Evolutionary conservation across 345 rosid species (phyloP).

Genomic region (Gossypioides kirkii): DNA sequence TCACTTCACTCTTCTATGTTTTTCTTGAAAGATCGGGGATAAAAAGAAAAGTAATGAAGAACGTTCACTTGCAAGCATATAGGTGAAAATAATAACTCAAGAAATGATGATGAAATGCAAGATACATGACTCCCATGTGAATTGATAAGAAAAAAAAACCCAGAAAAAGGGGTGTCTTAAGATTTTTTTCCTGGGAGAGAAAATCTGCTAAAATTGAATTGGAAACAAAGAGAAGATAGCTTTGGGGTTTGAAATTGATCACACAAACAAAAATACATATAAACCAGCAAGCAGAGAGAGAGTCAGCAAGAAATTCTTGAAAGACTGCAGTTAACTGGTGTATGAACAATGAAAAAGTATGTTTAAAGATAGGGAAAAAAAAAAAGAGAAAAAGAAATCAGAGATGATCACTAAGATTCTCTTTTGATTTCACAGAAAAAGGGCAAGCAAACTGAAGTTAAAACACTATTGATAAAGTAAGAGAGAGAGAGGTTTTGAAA

Average conservation of each 20-base stretch:
- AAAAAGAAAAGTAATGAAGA: neutral
- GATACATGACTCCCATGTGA: slow-evolving; percentile 21
- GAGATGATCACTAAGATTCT: slow-evolving; percentile 34
- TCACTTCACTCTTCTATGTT: neutral
- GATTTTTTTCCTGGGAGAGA: neutral
- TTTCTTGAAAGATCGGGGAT: neutral
- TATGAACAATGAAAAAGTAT: slow-evolving; percentile 2
- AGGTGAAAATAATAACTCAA: neutral
- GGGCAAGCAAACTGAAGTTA: slow-evolving; percentile 46
- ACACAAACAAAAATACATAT: neutral
- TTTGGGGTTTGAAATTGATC: neutral
- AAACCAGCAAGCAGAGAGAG: neutral
- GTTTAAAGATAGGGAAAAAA: neutral
- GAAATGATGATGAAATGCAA: neutral
- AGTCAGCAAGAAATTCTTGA: slow-evolving; percentile 15
- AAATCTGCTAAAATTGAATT: neutral
- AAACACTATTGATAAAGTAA: slow-evolving; percentile 36
- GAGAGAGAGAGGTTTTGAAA: slow-evolving; percentile 18
- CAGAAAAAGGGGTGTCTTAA: neutral
- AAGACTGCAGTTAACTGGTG: slow-evolving; percentile 20
- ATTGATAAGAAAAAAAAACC: neutral
- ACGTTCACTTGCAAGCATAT: neutral
- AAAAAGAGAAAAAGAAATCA: slow-evolving; percentile 12
- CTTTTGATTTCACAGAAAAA: slow-evolving; percentile 25
- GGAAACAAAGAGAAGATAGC: neutral